Conservation (phyloP, 2,329 filamentous ascomycete genomes). For the Orbilia blumenaviensis region DNA sequence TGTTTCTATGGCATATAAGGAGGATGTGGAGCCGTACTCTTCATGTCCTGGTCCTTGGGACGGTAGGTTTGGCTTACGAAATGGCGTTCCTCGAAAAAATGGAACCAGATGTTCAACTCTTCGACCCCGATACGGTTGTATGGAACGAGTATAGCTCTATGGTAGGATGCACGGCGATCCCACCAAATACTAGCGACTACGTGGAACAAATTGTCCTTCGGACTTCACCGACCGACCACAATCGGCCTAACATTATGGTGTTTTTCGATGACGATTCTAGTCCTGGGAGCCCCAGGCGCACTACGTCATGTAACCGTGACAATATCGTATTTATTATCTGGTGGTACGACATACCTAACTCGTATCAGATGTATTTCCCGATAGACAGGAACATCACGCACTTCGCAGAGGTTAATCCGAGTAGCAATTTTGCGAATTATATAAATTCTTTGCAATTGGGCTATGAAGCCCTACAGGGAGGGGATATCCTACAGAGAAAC, state of each 20-base stretch:
- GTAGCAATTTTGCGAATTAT: neutral
- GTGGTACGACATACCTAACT: slow-evolving; percentile 3
- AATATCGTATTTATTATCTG: neutral
- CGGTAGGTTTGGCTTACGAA: slow-evolving; percentile 3
- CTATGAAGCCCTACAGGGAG: neutral
- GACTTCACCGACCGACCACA: neutral
- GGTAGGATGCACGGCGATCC: neutral
- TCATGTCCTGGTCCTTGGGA: neutral
- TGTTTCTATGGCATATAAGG: no score
- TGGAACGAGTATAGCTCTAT: neutral
- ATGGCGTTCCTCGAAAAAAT: slow-evolving; percentile 1
- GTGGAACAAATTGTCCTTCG: slow-evolving; percentile 2
- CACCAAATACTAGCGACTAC: neutral
- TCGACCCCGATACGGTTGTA: neutral
- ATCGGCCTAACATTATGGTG: slow-evolving; percentile 8
- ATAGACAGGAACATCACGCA: neutral
- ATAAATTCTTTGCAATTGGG: neutral
- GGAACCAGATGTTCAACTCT: neutral
- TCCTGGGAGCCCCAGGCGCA: neutral
- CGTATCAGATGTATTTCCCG: neutral
- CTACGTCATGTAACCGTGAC: neutral
- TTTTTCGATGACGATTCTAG: neutral
- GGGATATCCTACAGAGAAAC: neutral
- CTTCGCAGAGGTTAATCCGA: neutral
- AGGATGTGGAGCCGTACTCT: neutral